Evolutionary conservation across 768 basidiomycete genomes (phyloP).

Genomic region (Amanita muscaria): DNA sequence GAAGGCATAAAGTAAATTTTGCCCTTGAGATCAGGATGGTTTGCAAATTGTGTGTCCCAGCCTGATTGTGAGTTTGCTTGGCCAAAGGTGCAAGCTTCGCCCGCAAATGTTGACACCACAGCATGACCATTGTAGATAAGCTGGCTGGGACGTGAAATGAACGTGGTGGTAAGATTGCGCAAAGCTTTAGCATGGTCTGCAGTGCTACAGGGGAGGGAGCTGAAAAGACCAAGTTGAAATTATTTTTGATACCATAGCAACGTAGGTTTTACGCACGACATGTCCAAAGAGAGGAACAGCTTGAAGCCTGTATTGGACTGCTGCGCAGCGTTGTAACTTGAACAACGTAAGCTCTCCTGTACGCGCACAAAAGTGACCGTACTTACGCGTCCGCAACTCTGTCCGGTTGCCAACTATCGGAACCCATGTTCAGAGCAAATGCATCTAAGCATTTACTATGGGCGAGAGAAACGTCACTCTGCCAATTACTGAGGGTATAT

Average conservation of each 20-base stretch:
- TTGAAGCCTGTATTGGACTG: slow-evolving; percentile 51
- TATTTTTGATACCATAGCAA: not conserved
- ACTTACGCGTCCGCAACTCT: slow-evolving; percentile 58
- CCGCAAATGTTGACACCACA: slow-evolving; percentile 65
- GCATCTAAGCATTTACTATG: slow-evolving; percentile 53
- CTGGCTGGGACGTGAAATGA: slow-evolving; percentile 51
- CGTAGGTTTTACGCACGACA: slow-evolving; percentile 41
- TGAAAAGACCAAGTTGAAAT: slow-evolving; percentile 16
- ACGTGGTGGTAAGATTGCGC: slow-evolving; percentile 44
- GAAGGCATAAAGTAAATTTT: slow-evolving; percentile 58
- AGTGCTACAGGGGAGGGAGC: slow-evolving; percentile 45
- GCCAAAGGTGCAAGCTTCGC: slow-evolving; percentile 63
- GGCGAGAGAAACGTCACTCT: slow-evolving; percentile 47
- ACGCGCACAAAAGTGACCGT: not conserved
- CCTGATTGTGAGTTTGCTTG: slow-evolving; percentile 39
- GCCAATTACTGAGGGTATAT: slow-evolving; percentile 41
- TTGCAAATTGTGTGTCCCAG: slow-evolving; percentile 49
- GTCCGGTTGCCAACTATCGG: slow-evolving; percentile 51
- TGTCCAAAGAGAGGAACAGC: slow-evolving; percentile 72
- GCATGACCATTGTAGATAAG: slow-evolving; percentile 35
- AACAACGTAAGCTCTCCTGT: slow-evolving; percentile 1
- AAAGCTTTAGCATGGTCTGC: slow-evolving; percentile 39
- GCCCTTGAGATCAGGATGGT: slow-evolving; percentile 35
- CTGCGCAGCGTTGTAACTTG: slow-evolving; percentile 47
- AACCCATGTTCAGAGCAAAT: slow-evolving; percentile 65